Conservation (phyloP, 176 grass and related monocot species). For the Carex kokanica region DNA sequence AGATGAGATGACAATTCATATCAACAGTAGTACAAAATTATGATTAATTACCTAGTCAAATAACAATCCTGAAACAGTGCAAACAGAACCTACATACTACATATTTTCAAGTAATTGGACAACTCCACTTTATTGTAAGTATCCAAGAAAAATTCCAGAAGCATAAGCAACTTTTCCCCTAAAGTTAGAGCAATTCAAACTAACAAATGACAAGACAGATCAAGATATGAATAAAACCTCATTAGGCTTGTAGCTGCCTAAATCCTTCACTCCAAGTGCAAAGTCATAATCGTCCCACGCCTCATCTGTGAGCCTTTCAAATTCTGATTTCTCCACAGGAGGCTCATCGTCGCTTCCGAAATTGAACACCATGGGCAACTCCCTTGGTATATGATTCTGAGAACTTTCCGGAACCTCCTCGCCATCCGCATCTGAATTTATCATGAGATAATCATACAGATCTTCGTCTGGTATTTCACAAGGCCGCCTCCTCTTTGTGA, state of each 20-base stretch:
- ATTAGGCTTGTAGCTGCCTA: slow-evolving; percentile 17
- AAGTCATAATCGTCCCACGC: slow-evolving; percentile 6
- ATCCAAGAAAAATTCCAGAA: not conserved
- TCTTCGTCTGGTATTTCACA: not conserved
- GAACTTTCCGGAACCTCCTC: not conserved
- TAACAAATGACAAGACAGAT: not conserved
- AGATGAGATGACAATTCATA: not conserved
- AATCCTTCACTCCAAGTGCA: slow-evolving; percentile 1
- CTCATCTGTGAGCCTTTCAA: not conserved
- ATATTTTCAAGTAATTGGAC: not conserved
- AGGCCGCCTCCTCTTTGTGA: not conserved
- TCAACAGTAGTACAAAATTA: not conserved
- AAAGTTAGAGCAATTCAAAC: not conserved
- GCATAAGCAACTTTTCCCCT: no score
- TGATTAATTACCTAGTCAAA: not conserved
- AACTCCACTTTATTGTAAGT: not conserved
- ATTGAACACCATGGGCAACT: slow-evolving; percentile 13
- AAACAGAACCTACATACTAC: not conserved
- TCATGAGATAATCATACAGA: not conserved
- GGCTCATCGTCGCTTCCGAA: not conserved
- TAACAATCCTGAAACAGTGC: not conserved
- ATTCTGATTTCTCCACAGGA: not conserved
- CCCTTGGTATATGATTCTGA: not conserved
- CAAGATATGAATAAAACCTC: slow-evolving; percentile 19
- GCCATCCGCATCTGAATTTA: not conserved